Evolutionary conservation across 306 rosid species (phyloP).

Genomic region (Malus sieversii): DNA sequence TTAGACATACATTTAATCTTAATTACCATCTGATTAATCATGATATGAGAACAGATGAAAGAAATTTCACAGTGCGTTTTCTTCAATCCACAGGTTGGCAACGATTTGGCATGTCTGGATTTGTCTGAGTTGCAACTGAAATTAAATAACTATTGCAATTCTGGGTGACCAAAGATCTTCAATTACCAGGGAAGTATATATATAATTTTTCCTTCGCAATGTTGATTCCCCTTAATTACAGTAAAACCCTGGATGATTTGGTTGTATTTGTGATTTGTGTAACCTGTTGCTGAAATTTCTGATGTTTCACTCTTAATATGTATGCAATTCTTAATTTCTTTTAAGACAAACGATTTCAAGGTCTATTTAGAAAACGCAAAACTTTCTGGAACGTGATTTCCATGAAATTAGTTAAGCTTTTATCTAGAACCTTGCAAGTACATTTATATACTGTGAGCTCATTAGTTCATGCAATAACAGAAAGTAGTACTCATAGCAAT

Average conservation of each 20-base stretch:
- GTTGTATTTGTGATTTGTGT: not conserved
- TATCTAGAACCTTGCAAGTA: not conserved
- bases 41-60: not conserved
- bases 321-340: not conserved
- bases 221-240: not conserved
- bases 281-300: not conserved
- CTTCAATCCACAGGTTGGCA: constrained; percentile 16
- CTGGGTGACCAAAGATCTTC: not conserved
- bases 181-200: not conserved
- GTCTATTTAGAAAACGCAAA: not conserved
- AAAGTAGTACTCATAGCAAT: not conserved
- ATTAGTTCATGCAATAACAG: not conserved
- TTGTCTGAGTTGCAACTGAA: constrained; percentile 23
- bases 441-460: not conserved
- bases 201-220: too few species aligned
- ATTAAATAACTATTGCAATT: constrained; percentile 16
- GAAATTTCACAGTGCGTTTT: not conserved
- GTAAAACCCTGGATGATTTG: not conserved
- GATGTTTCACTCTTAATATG: not conserved
- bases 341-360: not conserved
- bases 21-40: not conserved
- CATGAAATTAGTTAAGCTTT: not conserved
- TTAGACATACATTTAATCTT: not conserved
- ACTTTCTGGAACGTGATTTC: not conserved
- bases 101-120: constrained; percentile 14